These are phyloP conservation scores for Glycyrrhiza uralensis DNA, from an alignment of 306 rosid species.

Conservation along the genomic window DNA sequence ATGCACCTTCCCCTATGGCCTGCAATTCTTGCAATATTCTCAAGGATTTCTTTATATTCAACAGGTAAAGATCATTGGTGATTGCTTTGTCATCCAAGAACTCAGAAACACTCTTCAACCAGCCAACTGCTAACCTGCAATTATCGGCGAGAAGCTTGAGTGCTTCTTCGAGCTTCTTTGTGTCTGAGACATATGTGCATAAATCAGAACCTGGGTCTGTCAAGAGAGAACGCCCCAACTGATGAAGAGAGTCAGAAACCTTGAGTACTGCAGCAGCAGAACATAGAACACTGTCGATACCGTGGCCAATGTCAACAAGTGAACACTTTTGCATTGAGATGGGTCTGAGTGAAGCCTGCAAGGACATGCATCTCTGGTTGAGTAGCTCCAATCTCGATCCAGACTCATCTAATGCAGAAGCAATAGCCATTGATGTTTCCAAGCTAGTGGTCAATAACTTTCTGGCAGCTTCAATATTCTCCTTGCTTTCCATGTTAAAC, in stretches of 20 bases:
- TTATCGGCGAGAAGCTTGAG: slow-evolving; percentile 64
- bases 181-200: slow-evolving; percentile 40
- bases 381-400: slow-evolving; percentile 50
- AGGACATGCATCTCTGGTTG: slow-evolving; percentile 34
- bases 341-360: slow-evolving; percentile 46
- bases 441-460: slow-evolving; percentile 51
- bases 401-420: slow-evolving; percentile 45
- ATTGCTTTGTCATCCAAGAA: slow-evolving; percentile 36
- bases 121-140: slow-evolving; percentile 54
- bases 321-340: slow-evolving; percentile 22
- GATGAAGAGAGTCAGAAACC: slow-evolving; percentile 49
- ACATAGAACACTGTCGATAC: slow-evolving; percentile 57
- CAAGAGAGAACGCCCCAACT: slow-evolving; percentile 52
- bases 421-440: slow-evolving; percentile 46
- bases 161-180: slow-evolving; percentile 68
- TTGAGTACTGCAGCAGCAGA: slow-evolving; percentile 58
- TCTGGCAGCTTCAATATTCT: slow-evolving; percentile 46
- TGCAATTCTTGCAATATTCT: slow-evolving; percentile 51
- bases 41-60: slow-evolving; percentile 47
- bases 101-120: slow-evolving; percentile 61
- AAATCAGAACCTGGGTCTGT: slow-evolving; percentile 44
- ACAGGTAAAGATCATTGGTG: slow-evolving; percentile 34
- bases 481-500: slow-evolving; percentile 40
- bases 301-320: slow-evolving; percentile 33
- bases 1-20: slow-evolving; percentile 33